Evolutionary conservation across 2,329 filamentous ascomycete genomes (phyloP).

Genomic region (Scedosporium boydii): DNA sequence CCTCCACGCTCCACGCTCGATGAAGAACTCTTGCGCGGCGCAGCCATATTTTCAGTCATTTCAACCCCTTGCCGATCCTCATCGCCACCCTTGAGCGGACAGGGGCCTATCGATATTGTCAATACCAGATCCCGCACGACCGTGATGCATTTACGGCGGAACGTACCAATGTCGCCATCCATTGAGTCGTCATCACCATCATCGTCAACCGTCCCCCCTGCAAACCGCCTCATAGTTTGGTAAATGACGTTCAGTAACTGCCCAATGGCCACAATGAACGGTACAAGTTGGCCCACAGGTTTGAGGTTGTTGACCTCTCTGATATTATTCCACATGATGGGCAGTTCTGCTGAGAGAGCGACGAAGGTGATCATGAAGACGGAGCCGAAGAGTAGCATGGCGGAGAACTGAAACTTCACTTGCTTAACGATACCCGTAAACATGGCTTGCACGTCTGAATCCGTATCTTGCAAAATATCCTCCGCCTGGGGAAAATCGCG

Average conservation of each 20-base stretch:
- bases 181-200: not conserved
- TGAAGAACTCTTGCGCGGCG: too few relatives aligned
- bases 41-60: too few relatives aligned
- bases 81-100: too few relatives aligned
- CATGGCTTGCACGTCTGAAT: not conserved
- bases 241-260: slow-evolving; percentile 15
- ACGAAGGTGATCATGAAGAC: not conserved
- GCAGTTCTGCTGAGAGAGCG: not conserved
- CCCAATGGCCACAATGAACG: slow-evolving; percentile 15
- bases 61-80: too few relatives aligned
- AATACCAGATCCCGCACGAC: too few relatives aligned
- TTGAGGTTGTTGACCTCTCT: slow-evolving; percentile 12
- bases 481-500: not conserved
- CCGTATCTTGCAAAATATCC: not conserved
- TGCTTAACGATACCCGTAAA: not conserved
- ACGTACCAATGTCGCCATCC: not conserved
- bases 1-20: too few relatives aligned
- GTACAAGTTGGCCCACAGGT: slow-evolving; percentile 17
- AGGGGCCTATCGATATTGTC: too few relatives aligned
- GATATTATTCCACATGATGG: slow-evolving; percentile 12
- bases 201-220: not conserved
- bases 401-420: not conserved
- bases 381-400: not conserved
- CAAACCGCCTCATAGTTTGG: slow-evolving; percentile 1
- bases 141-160: too few relatives aligned